Base-by-base conservation (phyloP, 225 moss, liverwort and hornwort species). In the Physcomitrium patens region DNA sequence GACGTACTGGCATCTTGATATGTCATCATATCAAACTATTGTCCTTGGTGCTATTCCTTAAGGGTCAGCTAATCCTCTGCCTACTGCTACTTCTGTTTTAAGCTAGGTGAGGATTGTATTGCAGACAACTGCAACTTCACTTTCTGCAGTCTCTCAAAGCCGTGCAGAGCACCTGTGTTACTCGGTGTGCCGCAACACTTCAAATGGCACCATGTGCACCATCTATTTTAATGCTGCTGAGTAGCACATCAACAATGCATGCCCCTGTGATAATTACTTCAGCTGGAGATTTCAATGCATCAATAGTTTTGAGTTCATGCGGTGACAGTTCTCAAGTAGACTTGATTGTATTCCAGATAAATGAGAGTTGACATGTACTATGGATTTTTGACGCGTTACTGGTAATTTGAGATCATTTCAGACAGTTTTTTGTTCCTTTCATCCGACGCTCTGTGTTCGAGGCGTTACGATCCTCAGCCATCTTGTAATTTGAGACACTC, bases 41-140 rank as follows among this genome's bases (percentile, higher is more conserved):
- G 41, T 72, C 43, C 69, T 23, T 18, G 44, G 22, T 62, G 43
- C 49, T 67, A 8, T 62, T 71, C n/a, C 43, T 22, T 49, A 8
- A 44, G 72, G 83, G 83, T 83, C 42, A 65, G 83, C 69, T 27
- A 53, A 46, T 42, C 54, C 47, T 76, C 44, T 68, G 43, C 51
- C 62, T 64, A 24, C 41, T 37, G 24, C 49, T 23, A 76, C 6
- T 45, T 8, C 41, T 41, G 20, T 55, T 49, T 12, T 31, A 57
- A 44, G 7, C 19, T 51, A 46, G 14, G n/a, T 67, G 55, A 12
- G 27, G 43, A 55, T 62, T 49, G 48, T 58, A 14, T 75, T 46
- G 37, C 23, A 13, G 75, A 13, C 45, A 12, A 9, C n/a, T n/a
- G n/a, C 3, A 64, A 64, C 15, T 3, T 13, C 45, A 52, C 0